Evolutionary conservation across 139 green algal species (phyloP), one percentile per base, ranked within the genome.

Genomic region (Tetradesmus lagerheimii): DNA sequence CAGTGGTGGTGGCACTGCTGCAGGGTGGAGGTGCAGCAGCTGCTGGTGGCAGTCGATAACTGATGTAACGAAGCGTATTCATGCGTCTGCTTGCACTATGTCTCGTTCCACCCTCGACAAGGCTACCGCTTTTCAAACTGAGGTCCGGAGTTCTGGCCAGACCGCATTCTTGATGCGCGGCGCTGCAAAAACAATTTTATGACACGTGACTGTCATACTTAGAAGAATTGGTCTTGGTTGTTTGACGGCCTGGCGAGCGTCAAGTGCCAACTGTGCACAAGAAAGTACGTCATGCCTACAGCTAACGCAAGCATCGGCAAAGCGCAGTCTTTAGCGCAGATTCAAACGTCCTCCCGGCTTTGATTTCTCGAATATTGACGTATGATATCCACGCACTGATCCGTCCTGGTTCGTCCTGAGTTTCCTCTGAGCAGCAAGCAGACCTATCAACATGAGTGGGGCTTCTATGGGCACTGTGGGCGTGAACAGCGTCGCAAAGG

Each of bases 401-500:
- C 57, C 31, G 23, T 23, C 20, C 57, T 31, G 4, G 11, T 71
- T 23, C 47, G 8, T 31, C 23, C 31, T n/a, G 23, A 31, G 20
- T 6, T 2, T 71, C 23, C 23, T n/a, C 23, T 71, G 23, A 71
- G 57, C 57, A 71, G 57, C 57, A 71, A 71, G 57, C 57, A 71
- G 23, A 71, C 57, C 57, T 31, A 23, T 71, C 57, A 79, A 37
- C 29, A 88, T 88, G 83, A 50, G 43, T 37, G 83, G 83, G 29
- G 25, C 82, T 35, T 62, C 38, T 31, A 16, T 34, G 43, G 83
- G 83, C 41, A 53, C 71, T 8, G 43, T 88, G 2, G 83, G 83
- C 25, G 83, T 80, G 9, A 80, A 88, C 83, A 66, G 31, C 27
- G 83, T 88, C 5, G 38, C 38, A 3, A 80, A 75, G 38, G 83